Evolutionary conservation across 2,329 filamentous ascomycete species (phyloP), one percentile per base, ranked within the genome.

Genomic region (Alternaria solani): DNA sequence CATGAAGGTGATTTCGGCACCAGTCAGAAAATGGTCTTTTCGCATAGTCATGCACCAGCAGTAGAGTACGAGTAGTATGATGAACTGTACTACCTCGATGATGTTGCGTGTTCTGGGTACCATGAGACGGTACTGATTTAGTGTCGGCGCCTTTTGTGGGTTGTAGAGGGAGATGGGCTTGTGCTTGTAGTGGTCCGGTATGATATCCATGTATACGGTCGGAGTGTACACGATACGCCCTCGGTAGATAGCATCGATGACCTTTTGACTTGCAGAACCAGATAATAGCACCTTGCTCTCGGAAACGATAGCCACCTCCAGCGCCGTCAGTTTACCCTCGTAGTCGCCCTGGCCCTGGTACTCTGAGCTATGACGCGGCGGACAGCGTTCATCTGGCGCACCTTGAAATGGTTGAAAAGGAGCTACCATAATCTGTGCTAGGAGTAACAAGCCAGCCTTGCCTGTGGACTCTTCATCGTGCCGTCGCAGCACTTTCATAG

Each of bases 351-450:
- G 78, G 14, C 80, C 78, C 38, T 81, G 78, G 3, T 82, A 77
- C 3, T 81, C 78, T 76, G 82, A 85, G 59, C 78, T 76, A 32
- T 79, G 79, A 18, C 85, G 82, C 66, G 90, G 84, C 16, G 83
- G 81, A 36, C 87, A 83, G 41, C 94, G 85, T 56, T 90, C 85
- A 1, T 84, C 80, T 0, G 92, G 92, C 0, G 91, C 91, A 66
- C 92, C 92, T 78, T 95, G 92, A 69, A 95, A 95, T 1, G 92
- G 92, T 70, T 93, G 90, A 70, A 96, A 95, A 14, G 91, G 91
- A 16, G 91, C 91, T 14, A 96, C 90, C 20, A 95, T 85, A 32
- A 95, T 90, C 68, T 94, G 91, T 6, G 92, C 88, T 6, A 95
- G 83, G 23, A 92, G 81, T 5, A 95, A 81, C 12, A 95, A 83